Percentiles rank a stretch among this genome's conserved stretches.
Evolutionary conservation across 495 filamentous ascomycete species (phyloP).

Genomic region (Evansstolkia leycettana): DNA sequence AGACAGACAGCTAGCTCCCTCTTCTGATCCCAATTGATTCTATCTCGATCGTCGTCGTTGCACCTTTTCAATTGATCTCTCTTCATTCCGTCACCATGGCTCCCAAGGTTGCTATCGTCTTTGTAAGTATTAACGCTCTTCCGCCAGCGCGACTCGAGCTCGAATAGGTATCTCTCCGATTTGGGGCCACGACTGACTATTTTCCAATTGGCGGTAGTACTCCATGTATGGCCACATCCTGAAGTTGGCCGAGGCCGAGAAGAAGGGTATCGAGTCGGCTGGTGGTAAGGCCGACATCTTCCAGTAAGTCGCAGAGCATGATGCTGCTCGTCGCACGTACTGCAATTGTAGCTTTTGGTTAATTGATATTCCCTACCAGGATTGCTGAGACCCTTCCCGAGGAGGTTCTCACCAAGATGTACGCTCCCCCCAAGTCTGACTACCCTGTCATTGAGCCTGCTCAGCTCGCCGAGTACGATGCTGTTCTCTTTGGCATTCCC

Average conservation of each 20-base stretch:
- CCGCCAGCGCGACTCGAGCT: background rate
- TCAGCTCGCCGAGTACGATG: slow-evolving; percentile 69
- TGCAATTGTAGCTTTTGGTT: too few species aligned
- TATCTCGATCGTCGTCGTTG: too few species aligned
- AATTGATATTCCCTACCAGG: slow-evolving; percentile 27
- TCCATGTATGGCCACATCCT: slow-evolving; percentile 92
- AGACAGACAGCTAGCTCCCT: too few species aligned
- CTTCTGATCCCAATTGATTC: too few species aligned
- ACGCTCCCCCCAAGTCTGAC: slow-evolving; percentile 68
- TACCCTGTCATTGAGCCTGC: slow-evolving; percentile 56
- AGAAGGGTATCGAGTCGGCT: slow-evolving; percentile 77
- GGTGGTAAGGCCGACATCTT: slow-evolving; percentile 68
- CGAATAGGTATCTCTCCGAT: background rate
- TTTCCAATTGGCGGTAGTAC: slow-evolving; percentile 46
- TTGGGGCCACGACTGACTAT: background rate
- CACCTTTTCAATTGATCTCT: background rate
- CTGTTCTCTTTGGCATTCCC: slow-evolving; percentile 87
- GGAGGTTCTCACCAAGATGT: slow-evolving; percentile 77
- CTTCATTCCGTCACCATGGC: slow-evolving; percentile 51
- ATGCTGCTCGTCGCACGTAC: background rate
- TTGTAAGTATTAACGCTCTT: slow-evolving; percentile 40
- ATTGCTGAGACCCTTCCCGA: slow-evolving; percentile 75
- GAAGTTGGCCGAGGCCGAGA: slow-evolving; percentile 77
- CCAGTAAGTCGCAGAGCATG: slow-evolving; percentile 56
- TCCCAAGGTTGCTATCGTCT: slow-evolving; percentile 86